These are phyloP conservation scores for Tieghemiomyces parasiticus DNA, from an alignment of 192 early-diverging fungal genomes.

Conservation along the genomic window DNA sequence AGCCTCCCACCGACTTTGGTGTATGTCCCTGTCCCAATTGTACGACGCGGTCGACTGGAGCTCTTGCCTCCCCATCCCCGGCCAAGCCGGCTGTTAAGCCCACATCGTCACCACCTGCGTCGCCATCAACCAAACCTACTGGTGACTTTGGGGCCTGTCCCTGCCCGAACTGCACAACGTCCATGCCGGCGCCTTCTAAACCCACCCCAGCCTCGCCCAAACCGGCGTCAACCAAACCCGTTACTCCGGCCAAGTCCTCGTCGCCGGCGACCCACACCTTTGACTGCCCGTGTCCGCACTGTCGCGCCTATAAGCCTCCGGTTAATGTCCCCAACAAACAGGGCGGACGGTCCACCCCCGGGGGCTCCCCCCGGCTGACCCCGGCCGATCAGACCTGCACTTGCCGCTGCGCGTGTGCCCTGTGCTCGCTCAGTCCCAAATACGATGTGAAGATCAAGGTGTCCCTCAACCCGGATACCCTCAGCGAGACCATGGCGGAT, in stretches of 20 bases:
- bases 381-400: no score
- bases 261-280: neutral
- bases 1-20: neutral
- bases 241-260: neutral
- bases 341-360: no score
- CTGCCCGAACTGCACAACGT: neutral
- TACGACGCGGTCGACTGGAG: neutral
- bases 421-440: constrained; percentile 9
- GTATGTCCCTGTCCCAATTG: constrained; percentile 2
- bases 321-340: no score
- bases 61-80: no score
- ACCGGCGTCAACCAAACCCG: neutral
- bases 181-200: neutral
- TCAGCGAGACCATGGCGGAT: neutral
- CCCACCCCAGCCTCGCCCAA: neutral
- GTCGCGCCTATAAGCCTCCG: neutral
- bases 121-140: neutral
- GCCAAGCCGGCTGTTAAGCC: no score
- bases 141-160: neutral
- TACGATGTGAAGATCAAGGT: constrained; percentile 6
- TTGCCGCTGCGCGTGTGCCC: constrained; percentile 1
- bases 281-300: constrained; percentile 3
- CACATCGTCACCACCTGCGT: no score
- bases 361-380: no score
- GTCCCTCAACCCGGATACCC: neutral